These are phyloP conservation scores for Apiospora marii DNA, from an alignment of 2,329 filamentous ascomycete species.

Conservation along the genomic window DNA sequence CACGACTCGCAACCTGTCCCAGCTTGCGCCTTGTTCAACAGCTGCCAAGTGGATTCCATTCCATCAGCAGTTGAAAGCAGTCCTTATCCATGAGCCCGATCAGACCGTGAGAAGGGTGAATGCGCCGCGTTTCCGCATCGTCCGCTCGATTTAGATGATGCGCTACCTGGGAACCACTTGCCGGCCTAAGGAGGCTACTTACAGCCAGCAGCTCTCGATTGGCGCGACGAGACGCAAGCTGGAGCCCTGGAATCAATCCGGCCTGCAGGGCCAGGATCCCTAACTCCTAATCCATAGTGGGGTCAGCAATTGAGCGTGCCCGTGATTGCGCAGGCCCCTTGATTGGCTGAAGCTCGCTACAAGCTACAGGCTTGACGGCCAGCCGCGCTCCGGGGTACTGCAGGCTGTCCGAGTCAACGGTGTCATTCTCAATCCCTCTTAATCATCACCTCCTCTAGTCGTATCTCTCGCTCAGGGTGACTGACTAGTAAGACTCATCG, in stretches of 20 bases:
- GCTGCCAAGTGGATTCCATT: not conserved
- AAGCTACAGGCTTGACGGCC: constrained; percentile 4
- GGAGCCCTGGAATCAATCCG: not conserved
- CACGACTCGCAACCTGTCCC: constrained; percentile 4
- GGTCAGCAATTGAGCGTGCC: not conserved
- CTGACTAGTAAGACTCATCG: constrained; percentile 15
- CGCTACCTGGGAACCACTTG: not conserved
- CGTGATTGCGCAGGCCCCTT: constrained; percentile 3
- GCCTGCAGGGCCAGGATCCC: not conserved
- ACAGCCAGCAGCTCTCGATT: not conserved
- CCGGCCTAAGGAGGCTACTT: not conserved
- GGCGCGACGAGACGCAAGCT: not conserved
- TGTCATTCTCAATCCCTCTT: constrained; percentile 4
- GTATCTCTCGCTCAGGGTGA: not conserved
- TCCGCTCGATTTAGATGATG: not conserved
- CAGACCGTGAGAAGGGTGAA: not conserved
- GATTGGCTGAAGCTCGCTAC: not conserved
- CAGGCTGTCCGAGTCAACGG: constrained; percentile 6
- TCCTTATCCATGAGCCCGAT: not conserved
- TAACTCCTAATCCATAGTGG: not conserved
- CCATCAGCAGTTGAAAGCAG: not conserved
- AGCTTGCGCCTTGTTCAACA: not conserved
- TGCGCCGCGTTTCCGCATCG: not conserved
- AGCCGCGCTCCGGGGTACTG: constrained; percentile 5
- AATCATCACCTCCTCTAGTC: constrained; percentile 1